Conservation (phyloP, 768 basidiomycete genomes). For the Boletus reticuloceps region DNA sequence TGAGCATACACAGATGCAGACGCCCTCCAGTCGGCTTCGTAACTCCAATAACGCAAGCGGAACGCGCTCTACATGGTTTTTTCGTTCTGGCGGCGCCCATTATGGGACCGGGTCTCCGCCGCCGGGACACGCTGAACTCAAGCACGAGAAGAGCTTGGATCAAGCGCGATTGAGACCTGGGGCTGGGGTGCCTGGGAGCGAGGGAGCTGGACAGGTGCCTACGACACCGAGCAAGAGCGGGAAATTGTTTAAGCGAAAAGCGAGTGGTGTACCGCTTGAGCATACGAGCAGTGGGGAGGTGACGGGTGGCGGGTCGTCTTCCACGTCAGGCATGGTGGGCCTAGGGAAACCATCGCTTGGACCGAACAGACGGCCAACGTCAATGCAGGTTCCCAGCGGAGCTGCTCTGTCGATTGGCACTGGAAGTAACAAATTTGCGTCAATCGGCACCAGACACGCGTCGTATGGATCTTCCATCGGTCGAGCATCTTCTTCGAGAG, state of each 20-base stretch:
- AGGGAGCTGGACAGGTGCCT: constrained; percentile 8
- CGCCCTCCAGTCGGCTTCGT: constrained; percentile 21
- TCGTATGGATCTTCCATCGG: constrained; percentile 34
- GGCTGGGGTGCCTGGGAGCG: neutral
- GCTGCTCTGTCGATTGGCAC: constrained; percentile 1
- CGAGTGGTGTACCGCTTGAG: constrained; percentile 21
- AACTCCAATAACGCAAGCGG: constrained; percentile 10
- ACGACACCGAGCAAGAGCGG: constrained; percentile 29
- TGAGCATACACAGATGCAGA: constrained; percentile 12
- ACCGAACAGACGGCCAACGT: constrained; percentile 37
- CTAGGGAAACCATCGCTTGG: constrained; percentile 29
- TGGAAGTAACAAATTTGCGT: constrained; percentile 18
- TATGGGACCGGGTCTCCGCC: constrained; percentile 44
- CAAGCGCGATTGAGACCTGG: constrained; percentile 21
- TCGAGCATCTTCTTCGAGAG: constrained; percentile 25
- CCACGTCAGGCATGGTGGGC: constrained; percentile 15
- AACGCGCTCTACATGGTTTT: constrained; percentile 44
- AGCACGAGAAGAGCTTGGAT: constrained; percentile 30
- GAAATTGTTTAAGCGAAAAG: constrained; percentile 24
- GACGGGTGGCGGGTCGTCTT: constrained; percentile 23
- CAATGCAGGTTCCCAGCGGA: constrained; percentile 42
- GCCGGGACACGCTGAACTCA: constrained; percentile 33
- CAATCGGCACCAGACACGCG: constrained; percentile 29
- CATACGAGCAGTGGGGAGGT: constrained; percentile 26
- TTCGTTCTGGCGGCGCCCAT: constrained; percentile 47